These are phyloP conservation scores for Phytophthora kernoviae DNA, from an alignment of 352 stramenopile genomes.

Conservation along the genomic window DNA sequence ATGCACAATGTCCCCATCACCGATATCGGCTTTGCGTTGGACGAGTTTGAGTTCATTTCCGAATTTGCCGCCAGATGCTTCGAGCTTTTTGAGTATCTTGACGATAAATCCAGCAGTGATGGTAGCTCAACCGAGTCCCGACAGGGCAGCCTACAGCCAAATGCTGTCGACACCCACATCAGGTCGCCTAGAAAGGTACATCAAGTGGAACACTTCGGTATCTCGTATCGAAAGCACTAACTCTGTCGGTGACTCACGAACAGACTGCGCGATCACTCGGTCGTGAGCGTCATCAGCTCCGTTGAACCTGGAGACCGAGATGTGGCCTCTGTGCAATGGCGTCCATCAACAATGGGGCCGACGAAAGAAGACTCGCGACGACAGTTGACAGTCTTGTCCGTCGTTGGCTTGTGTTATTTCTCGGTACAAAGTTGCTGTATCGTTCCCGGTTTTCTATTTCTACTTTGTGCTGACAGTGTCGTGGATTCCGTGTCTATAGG, in stretches of 20 bases:
- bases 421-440: constrained; percentile 18
- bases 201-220: background rate
- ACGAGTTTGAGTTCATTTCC: constrained; percentile 12
- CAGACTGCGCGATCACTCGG: constrained; percentile 20
- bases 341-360: constrained; percentile 27
- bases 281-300: constrained; percentile 26
- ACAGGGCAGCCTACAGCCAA: constrained; percentile 26
- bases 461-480: constrained; percentile 29
- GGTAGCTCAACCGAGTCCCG: constrained; percentile 22
- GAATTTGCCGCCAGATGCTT: constrained; percentile 10
- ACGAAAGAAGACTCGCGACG: constrained; percentile 47
- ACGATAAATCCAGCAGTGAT: background rate
- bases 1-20: too few species aligned
- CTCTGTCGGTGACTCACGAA: background rate
- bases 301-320: constrained; percentile 11
- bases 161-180: constrained; percentile 30
- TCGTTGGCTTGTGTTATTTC: constrained; percentile 61
- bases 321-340: constrained; percentile 24
- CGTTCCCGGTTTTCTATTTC: too few species aligned
- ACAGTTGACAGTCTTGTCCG: constrained; percentile 46
- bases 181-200: constrained; percentile 38
- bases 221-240: constrained; percentile 1
- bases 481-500: constrained; percentile 46
- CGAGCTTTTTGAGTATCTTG: constrained; percentile 1
- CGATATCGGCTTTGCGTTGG: too few species aligned